phyloP scores from a whole-genome alignment of 2,329 filamentous ascomycete genomes.

The Neonectria neomacrospora region DNA sequence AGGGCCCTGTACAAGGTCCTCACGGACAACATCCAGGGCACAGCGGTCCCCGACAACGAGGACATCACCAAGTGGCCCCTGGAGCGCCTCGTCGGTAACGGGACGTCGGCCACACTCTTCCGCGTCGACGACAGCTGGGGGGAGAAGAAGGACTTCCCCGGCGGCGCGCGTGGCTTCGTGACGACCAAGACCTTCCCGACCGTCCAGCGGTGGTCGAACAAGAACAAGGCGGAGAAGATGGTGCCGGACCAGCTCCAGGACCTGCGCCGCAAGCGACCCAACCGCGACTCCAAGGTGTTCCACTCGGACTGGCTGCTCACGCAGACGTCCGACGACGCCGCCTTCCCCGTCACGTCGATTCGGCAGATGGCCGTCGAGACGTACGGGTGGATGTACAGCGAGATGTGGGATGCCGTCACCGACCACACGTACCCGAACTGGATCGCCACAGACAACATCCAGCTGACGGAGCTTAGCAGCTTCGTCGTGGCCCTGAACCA shows the following conservation, averaged over 20 bases:
- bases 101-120: slow-evolving; percentile 44
- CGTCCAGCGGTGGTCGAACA: slow-evolving; percentile 41
- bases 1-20: slow-evolving; percentile 40
- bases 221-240: slow-evolving; percentile 22
- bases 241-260: slow-evolving; percentile 35
- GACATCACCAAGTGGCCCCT: slow-evolving; percentile 45
- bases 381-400: slow-evolving; percentile 38
- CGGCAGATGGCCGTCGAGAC: slow-evolving; percentile 24
- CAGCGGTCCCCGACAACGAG: slow-evolving; percentile 31
- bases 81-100: slow-evolving; percentile 40
- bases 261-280: slow-evolving; percentile 26
- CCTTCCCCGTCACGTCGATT: slow-evolving; percentile 18
- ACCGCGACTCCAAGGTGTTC: slow-evolving; percentile 32
- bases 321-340: slow-evolving; percentile 20
- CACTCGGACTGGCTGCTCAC: slow-evolving; percentile 45
- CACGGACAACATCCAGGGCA: slow-evolving; percentile 36
- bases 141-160: slow-evolving; percentile 35
- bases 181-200: slow-evolving; percentile 41
- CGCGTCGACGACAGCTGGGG: slow-evolving; percentile 42
- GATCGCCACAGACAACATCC: slow-evolving; percentile 46
- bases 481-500: slow-evolving; percentile 46
- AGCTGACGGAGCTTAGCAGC: slow-evolving; percentile 39
- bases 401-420: slow-evolving; percentile 41
- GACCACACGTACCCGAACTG: slow-evolving; percentile 48
- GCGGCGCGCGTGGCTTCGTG: slow-evolving; percentile 45